A percentile compares a stretch with the other conserved stretches of the same genome.
These are phyloP conservation scores for Sclerotinia spermophila DNA, from an alignment of 2,329 filamentous ascomycete species.

Conservation along the genomic window DNA sequence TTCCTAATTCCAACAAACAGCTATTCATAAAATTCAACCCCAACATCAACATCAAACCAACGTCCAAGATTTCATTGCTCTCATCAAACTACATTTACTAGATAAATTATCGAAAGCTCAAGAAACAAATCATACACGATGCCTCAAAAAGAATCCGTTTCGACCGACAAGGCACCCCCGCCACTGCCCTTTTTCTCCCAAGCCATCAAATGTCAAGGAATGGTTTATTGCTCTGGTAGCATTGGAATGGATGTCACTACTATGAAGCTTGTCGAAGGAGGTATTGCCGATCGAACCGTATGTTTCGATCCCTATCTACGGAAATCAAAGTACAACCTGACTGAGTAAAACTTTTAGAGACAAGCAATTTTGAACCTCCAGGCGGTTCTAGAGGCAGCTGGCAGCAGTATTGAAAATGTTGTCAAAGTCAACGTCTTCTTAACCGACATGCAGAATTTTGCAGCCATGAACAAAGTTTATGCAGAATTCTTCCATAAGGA, in stretches of 20 bases:
- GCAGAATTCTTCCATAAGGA: slow-evolving; percentile 46
- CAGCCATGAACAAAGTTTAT: slow-evolving; percentile 54
- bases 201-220: slow-evolving; percentile 58
- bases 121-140: slow-evolving; percentile 17
- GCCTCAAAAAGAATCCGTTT: slow-evolving; percentile 25
- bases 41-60: neutral
- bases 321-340: neutral
- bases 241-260: slow-evolving; percentile 57
- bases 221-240: slow-evolving; percentile 68
- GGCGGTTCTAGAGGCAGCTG: slow-evolving; percentile 57
- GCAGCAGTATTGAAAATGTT: slow-evolving; percentile 55
- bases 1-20: neutral
- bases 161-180: slow-evolving; percentile 41
- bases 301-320: slow-evolving; percentile 22
- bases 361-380: slow-evolving; percentile 57
- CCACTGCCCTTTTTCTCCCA: slow-evolving; percentile 56
- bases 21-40: neutral
- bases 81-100: neutral
- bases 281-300: slow-evolving; percentile 53
- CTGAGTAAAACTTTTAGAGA: slow-evolving; percentile 37
- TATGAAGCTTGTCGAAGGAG: slow-evolving; percentile 52
- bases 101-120: slow-evolving; percentile 38
- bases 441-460: slow-evolving; percentile 62
- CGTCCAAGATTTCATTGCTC: neutral
- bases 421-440: slow-evolving; percentile 67